Conservation (phyloP, 441 rosid species). For the Viola pubescens region DNA sequence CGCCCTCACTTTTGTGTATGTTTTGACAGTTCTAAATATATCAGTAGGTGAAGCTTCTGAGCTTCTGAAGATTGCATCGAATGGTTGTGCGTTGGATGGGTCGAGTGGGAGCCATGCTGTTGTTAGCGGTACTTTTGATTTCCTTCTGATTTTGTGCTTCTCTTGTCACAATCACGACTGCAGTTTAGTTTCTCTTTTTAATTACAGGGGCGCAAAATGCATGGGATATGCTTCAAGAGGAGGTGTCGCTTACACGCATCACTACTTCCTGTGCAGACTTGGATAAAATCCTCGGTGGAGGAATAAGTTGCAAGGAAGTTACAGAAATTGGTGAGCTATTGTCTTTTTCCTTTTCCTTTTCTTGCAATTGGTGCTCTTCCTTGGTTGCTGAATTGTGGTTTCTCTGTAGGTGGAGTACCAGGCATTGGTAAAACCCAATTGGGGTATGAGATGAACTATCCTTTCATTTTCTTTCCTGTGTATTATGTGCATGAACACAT, state of each 20-base stretch:
- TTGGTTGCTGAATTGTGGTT: neutral
- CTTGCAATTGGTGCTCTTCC: neutral
- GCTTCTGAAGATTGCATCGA: conserved; percentile 45
- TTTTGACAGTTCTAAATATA: conserved; percentile 38
- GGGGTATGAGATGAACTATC: conserved; percentile 45
- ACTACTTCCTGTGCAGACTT: conserved; percentile 83
- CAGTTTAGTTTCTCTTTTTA: neutral
- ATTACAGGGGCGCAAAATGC: conserved; percentile 68
- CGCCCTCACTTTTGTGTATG: neutral
- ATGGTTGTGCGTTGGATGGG: conserved; percentile 12
- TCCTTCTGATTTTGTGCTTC: neutral
- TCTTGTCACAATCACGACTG: too few species aligned
- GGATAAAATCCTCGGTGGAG: conserved; percentile 80
- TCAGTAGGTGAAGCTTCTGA: conserved; percentile 56
- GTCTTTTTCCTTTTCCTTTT: neutral
- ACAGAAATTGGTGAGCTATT: conserved; percentile 63
- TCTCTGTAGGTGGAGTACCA: conserved; percentile 69
- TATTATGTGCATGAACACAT: neutral
- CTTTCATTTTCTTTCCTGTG: conserved; percentile 13
- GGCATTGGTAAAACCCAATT: conserved; percentile 96
- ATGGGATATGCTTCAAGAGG: conserved; percentile 88
- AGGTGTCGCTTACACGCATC: conserved; percentile 51
- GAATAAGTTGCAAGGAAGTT: conserved; percentile 79
- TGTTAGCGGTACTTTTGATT: conserved; percentile 7
- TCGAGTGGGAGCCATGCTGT: conserved; percentile 25